These are phyloP conservation scores for Pachyrhizus erosus DNA, from an alignment of 306 rosid genomes.

Conservation along the genomic window DNA sequence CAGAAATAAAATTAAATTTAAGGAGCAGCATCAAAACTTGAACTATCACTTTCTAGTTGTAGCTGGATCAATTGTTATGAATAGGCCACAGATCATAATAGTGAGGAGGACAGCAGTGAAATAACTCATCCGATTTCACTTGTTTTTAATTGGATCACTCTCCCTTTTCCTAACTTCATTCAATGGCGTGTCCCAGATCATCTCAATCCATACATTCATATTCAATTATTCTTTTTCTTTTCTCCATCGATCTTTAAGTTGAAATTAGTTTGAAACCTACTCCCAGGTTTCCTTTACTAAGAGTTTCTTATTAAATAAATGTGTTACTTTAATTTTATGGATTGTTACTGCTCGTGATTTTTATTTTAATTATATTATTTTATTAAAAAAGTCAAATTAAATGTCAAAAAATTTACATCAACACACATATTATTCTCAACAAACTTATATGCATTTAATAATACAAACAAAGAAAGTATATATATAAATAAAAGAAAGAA, in stretches of 20 bases:
- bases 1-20: background rate
- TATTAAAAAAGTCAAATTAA: too few species aligned
- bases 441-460: too few species aligned
- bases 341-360: background rate
- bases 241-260: background rate
- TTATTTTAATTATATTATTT: background rate
- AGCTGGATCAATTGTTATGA: slow-evolving; percentile 41
- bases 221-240: background rate
- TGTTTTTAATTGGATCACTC: slow-evolving; percentile 29
- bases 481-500: too few species aligned
- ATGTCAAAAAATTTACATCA: too few species aligned
- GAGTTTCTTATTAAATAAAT: too few species aligned
- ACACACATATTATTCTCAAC: too few species aligned
- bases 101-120: slow-evolving; percentile 44
- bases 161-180: slow-evolving; percentile 40
- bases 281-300: background rate
- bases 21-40: slow-evolving; percentile 18
- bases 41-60: slow-evolving; percentile 49
- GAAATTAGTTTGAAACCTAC: background rate
- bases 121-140: slow-evolving; percentile 45
- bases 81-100: slow-evolving; percentile 45
- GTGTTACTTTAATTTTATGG: too few species aligned
- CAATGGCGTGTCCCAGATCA: slow-evolving; percentile 23
- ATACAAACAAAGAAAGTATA: too few species aligned
- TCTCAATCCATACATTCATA: background rate